Evolutionary conservation across 306 rosid species (phyloP).

Genomic region (Echinosophora koreensis): DNA sequence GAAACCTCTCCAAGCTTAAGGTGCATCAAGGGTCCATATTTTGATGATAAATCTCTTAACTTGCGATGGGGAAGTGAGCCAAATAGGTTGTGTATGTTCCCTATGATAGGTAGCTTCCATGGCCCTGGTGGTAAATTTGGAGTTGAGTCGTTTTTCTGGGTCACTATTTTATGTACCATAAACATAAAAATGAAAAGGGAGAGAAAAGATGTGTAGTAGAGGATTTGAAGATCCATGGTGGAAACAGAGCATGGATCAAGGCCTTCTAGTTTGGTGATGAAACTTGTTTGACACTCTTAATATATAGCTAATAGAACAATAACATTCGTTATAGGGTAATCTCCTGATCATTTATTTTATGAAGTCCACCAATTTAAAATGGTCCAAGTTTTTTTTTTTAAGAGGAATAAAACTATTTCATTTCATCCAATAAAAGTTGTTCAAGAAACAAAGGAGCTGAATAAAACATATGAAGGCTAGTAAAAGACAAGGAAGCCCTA

Average conservation of each 20-base stretch:
- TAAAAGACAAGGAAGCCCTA: too few relatives aligned
- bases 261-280: neutral
- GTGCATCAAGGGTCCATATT: conserved; percentile 61
- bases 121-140: conserved; percentile 59
- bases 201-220: conserved; percentile 17
- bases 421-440: too few relatives aligned
- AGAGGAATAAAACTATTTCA: too few relatives aligned
- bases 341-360: neutral
- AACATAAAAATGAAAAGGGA: conserved; percentile 29
- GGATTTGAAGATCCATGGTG: conserved; percentile 42
- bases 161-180: conserved; percentile 17
- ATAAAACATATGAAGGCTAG: too few relatives aligned
- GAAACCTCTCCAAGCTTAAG: conserved; percentile 57
- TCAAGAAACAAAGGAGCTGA: too few relatives aligned
- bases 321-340: neutral
- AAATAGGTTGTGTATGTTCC: conserved; percentile 46
- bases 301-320: neutral
- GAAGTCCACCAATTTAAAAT: too few relatives aligned
- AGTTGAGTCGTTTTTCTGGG: conserved; percentile 31
- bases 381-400: too few relatives aligned
- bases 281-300: conserved; percentile 9
- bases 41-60: conserved; percentile 49
- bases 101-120: conserved; percentile 52
- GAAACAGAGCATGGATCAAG: neutral
- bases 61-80: conserved; percentile 46